Base-by-base conservation (phyloP, 805 yeast species). In the Torulaspora maleeae region DNA sequence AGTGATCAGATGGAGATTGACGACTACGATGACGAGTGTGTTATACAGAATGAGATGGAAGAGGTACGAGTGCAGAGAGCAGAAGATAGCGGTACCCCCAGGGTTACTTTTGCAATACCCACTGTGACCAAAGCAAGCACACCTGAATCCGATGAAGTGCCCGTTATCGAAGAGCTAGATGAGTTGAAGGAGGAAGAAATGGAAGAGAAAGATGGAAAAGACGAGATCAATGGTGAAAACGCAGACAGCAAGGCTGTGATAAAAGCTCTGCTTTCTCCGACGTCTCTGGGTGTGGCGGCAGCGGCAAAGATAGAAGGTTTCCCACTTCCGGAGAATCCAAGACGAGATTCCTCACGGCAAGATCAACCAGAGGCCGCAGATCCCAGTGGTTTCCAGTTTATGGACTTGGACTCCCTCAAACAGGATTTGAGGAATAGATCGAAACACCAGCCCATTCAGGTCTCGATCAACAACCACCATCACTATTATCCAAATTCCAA, bases 401-500 rank as follows among this genome's bases (percentile, higher is more conserved):
- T 34, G 13, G 44, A 45, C 28, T n/a, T 43, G 19, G 36, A 38
- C 20, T 32, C 29, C 6, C 33, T 54, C 27, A 50, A 50, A 41
- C 40, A 48, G 27, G 51, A 50, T 33, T 45, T 58, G 27, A 47
- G 58, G 34, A 38, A 47, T 13, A 36, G 56, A 24, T 47, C 54
- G 3, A 50, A 44, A 22, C 36, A 41, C 13, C 50, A 48, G 36
- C 56, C 62, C 20, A 52, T 58, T 30, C 60, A 58, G 24, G 54
- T 64, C 7, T 52, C 59, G 19, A 59, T 63, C 20, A 58, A 63
- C 43, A 59, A 62, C 29, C 55, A 62, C 38, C 55, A 60, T 38
- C 53, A 59, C 45, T 54, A 54, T 37, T 45, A 50, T 38, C 43
- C 53, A 7, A 30, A 44, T 20, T 8, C 43, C 7, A 28, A 20